Percentiles rank a stretch among this genome's conserved stretches.
Conservation (phyloP, 2,329 filamentous ascomycete species). For the Microsporum audouinii region DNA sequence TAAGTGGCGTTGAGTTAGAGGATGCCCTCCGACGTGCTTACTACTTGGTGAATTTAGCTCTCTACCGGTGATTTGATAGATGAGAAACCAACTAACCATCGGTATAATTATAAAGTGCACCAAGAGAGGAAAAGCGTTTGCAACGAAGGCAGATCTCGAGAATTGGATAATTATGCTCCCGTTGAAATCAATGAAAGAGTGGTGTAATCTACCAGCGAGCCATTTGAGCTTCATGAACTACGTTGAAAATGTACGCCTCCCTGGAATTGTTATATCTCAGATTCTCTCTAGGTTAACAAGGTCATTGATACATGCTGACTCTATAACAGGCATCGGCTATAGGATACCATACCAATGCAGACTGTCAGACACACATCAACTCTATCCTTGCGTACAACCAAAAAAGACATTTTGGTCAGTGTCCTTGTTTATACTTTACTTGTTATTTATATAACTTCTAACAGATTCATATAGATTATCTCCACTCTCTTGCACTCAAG, state of each 20-base stretch:
- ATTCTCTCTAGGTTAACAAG: no score
- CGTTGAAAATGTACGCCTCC: background rate
- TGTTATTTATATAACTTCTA: background rate
- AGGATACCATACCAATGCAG: background rate
- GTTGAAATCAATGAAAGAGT: background rate
- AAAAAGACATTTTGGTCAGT: background rate
- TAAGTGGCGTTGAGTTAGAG: background rate
- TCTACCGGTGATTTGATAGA: background rate
- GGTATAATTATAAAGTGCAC: background rate
- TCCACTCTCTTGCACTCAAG: background rate
- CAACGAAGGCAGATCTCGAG: background rate
- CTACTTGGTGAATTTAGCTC: background rate
- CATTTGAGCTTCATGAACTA: background rate
- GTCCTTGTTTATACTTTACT: background rate
- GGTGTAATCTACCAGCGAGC: background rate
- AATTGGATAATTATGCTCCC: background rate
- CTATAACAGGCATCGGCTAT: background rate
- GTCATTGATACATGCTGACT: background rate
- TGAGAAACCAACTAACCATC: background rate
- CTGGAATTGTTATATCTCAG: background rate
- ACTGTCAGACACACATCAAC: background rate
- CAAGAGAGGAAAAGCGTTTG: background rate
- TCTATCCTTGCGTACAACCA: background rate
- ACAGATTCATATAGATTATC: background rate
- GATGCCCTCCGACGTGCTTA: background rate